Percentiles rank a stretch among this genome's conserved stretches.
phyloP scores from a whole-genome alignment of 176 grass and related monocot species.

The Lolium rigidum region DNA sequence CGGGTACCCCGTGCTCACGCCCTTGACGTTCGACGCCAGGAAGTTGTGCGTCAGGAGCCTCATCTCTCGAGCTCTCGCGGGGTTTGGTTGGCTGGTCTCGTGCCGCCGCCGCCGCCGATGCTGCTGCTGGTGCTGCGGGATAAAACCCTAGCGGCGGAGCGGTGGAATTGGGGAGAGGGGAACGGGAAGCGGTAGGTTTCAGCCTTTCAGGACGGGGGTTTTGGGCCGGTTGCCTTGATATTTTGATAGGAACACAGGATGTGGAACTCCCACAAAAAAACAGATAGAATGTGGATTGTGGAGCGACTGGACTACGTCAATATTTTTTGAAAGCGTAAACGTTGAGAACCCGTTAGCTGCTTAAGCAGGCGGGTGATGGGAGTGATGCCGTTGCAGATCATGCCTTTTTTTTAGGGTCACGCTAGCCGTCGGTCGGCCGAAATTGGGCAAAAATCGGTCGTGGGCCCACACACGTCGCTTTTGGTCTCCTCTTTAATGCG shows the following conservation, averaged over 20 bases:
- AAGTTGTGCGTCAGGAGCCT: constrained; percentile 93
- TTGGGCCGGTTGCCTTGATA: background rate
- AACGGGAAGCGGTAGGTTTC: background rate
- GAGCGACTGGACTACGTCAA: background rate
- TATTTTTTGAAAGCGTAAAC: background rate
- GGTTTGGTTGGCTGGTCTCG: background rate
- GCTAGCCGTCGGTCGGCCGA: too few species aligned
- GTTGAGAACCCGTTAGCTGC: background rate
- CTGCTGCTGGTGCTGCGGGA: background rate
- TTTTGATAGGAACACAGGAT: too few species aligned
- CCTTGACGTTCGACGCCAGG: constrained; percentile 79
- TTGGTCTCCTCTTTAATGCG: too few species aligned
- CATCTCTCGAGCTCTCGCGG: constrained; percentile 43
- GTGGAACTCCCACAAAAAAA: background rate
- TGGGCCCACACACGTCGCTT: too few species aligned
- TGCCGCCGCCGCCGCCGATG: background rate
- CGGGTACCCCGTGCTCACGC: constrained; percentile 80
- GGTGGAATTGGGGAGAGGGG: background rate
- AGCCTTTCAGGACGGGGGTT: background rate
- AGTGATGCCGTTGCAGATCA: background rate
- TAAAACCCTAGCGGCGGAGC: constrained; percentile 53
- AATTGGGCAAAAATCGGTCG: too few species aligned
- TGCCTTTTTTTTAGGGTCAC: too few species aligned
- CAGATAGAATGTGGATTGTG: background rate
- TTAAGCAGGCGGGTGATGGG: background rate